Evolutionary conservation across 192 early-diverging fungal species (phyloP), one percentile per base, ranked within the genome.

Genomic region (Coemansia asiatica): DNA sequence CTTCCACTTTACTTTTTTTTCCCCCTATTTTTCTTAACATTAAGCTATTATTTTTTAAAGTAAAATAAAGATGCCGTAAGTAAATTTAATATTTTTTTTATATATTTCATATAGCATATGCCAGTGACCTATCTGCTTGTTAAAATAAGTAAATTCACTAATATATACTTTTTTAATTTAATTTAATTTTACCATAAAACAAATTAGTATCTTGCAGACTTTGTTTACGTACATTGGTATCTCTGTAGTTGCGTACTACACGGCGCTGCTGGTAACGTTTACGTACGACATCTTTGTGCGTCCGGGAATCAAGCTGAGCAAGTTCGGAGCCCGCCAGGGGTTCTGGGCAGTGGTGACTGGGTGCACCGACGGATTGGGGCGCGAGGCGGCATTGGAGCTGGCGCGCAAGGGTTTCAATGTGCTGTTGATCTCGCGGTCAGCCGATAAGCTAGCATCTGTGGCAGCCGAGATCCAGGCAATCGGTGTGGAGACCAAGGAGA

Each of bases 351-450:
- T 97, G 49, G 87, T 98, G 28, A 98, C 97, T 33, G 97, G 97
- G 55, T 94, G 93, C 29, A 94, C 95, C 16, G 97, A 96, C 74
- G 97, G 95, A 56, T 93, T 98, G 75, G 97, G 97, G 29, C 92
- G 89, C 63, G 93, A 96, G 75, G 93, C 95, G 63, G 94, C 95
- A n/a, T 67, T 87, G 48, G 93, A 98, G 78, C 82, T 98, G 31
- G 94, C 93, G 31, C 81, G 87, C 56, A 87, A 87, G 21, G 86
- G 87, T 68, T 88, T 94, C 85, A 96, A 96, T 67, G 49, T 97
- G 27, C 67, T 95, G 29, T 74, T 98, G 36, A 78, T 96, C 33
- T 90, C 93, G 50, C 90, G 97, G 56, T 93, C 89, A 44, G 71
- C 76, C 62, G 82, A 84, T 29, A 98, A 97, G 75, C 84, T 98